These are phyloP conservation scores for Zizania palustris DNA, from an alignment of 202 grass and related monocot genomes.

Conservation along the genomic window DNA sequence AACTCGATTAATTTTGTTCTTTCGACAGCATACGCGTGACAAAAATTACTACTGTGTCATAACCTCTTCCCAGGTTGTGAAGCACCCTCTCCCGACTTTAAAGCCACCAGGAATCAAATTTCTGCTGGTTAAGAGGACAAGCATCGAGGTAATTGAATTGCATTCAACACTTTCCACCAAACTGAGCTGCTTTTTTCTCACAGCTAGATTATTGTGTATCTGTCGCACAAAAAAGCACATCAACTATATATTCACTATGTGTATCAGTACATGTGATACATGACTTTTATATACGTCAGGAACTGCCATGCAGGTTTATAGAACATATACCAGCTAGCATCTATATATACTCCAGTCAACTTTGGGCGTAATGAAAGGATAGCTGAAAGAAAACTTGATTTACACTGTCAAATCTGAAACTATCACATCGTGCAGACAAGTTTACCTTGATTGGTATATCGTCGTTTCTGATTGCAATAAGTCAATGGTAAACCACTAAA, in stretches of 20 bases:
- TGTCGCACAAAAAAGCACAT: background rate
- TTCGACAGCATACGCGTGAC: no score
- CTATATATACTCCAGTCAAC: background rate
- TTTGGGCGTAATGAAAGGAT: background rate
- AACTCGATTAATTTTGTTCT: background rate
- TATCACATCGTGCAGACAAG: background rate
- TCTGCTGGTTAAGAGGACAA: background rate
- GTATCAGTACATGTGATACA: background rate
- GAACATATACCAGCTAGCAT: background rate
- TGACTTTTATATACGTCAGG: background rate
- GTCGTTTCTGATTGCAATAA: conserved; percentile 1
- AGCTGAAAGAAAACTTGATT: background rate
- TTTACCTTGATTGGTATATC: background rate
- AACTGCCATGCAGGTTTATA: background rate
- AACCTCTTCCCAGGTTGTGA: background rate
- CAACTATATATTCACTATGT: conserved; percentile 5
- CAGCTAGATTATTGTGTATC: background rate
- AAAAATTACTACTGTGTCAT: background rate
- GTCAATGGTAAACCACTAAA: conserved; percentile 1
- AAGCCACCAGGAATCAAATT: background rate
- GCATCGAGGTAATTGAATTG: background rate
- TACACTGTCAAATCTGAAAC: background rate
- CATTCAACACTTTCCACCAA: background rate
- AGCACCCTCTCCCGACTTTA: background rate
- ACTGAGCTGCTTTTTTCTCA: background rate